Evolutionary conservation across 257 asterid species (phyloP).

Genomic region (Craterostigma plantagineum): DNA sequence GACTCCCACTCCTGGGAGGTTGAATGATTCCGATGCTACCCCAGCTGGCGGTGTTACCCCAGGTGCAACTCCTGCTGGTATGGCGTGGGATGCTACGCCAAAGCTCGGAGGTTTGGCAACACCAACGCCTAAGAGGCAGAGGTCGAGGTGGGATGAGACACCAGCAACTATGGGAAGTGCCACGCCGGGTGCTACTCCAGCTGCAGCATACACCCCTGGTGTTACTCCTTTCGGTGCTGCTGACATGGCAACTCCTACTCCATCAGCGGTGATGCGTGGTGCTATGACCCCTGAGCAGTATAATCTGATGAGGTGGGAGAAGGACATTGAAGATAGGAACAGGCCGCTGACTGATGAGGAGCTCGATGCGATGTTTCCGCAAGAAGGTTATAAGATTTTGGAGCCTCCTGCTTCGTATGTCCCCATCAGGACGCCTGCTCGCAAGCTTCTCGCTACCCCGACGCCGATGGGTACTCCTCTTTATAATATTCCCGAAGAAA

Average conservation of each 20-base stretch:
- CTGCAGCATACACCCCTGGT: conserved; percentile 74
- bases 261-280: conserved; percentile 56
- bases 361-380: conserved; percentile 74
- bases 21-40: conserved; percentile 71
- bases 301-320: conserved; percentile 78
- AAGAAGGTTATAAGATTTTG: conserved; percentile 72
- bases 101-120: conserved; percentile 64
- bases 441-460: conserved; percentile 86
- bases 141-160: conserved; percentile 97
- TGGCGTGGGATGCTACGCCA: conserved; percentile 92
- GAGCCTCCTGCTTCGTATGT: conserved; percentile 79
- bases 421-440: conserved; percentile 84
- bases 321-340: conserved; percentile 79
- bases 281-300: conserved; percentile 86
- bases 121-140: conserved; percentile 86
- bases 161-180: conserved; percentile 95
- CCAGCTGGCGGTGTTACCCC: conserved; percentile 82
- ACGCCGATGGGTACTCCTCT: conserved; percentile 72
- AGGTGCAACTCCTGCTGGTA: conserved; percentile 86
- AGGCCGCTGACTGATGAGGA: conserved; percentile 80
- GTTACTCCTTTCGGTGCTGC: conserved; percentile 66
- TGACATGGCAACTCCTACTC: conserved; percentile 84
- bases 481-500: conserved; percentile 64
- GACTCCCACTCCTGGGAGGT: conserved; percentile 87
- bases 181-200: conserved; percentile 83